Evolutionary conservation across 371 early-diverging fungal genomes (phyloP).

Genomic region (Synchytrium microbalum): DNA sequence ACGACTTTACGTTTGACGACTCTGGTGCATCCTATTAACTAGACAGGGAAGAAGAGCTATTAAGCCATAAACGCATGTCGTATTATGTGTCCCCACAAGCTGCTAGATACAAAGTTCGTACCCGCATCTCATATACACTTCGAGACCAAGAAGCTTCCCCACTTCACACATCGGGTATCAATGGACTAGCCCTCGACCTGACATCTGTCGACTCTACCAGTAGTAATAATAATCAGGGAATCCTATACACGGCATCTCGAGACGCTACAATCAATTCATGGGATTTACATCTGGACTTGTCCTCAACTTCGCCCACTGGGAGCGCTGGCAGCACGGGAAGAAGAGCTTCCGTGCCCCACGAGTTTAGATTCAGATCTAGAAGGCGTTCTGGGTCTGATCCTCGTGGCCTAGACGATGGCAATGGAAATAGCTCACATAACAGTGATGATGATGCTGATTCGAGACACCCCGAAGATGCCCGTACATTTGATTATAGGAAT

Average conservation of each 20-base stretch:
- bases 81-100: background rate
- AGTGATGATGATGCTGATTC: too few species aligned
- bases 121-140: background rate
- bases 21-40: too few species aligned
- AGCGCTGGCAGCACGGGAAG: background rate
- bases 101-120: background rate
- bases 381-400: background rate
- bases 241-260: constrained; percentile 82
- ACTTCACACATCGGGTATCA: constrained; percentile 47
- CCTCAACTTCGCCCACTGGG: background rate
- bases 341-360: background rate
- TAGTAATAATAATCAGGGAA: constrained; percentile 25
- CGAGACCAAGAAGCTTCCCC: background rate
- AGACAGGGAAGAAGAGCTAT: too few species aligned
- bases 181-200: constrained; percentile 62
- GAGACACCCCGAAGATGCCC: too few species aligned
- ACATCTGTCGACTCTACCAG: constrained; percentile 10
- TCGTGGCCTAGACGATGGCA: too few species aligned
- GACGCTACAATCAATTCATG: constrained; percentile 85
- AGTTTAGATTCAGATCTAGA: background rate
- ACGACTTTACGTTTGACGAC: too few species aligned
- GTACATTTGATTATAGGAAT: too few species aligned
- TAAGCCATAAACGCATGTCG: too few species aligned
- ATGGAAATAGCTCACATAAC: too few species aligned
- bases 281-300: constrained; percentile 48